phyloP scores from a whole-genome alignment of 805 yeast genomes.

The Schizosaccharomyces lindneri region DNA sequence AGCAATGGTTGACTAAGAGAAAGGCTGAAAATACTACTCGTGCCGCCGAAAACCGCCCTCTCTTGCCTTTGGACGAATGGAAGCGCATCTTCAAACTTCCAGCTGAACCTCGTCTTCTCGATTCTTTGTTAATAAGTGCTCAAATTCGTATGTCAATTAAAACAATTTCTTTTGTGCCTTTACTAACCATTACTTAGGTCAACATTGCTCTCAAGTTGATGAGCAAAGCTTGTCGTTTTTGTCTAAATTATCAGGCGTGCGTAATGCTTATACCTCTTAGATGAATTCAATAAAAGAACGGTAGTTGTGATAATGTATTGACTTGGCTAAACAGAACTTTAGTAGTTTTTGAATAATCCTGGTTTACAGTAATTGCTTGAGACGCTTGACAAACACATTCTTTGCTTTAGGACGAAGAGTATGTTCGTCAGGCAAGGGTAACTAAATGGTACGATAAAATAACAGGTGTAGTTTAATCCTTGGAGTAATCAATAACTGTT shows the following conservation, averaged over 20 bases:
- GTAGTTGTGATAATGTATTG: background rate
- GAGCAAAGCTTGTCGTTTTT: constrained; percentile 42
- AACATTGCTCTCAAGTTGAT: constrained; percentile 46
- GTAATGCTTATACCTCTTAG: background rate
- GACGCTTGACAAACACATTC: too few relatives aligned
- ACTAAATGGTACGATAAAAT: too few relatives aligned
- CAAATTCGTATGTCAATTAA: constrained; percentile 19
- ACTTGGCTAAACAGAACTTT: background rate
- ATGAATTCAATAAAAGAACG: background rate
- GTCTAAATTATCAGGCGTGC: constrained; percentile 34
- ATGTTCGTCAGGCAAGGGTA: too few relatives aligned
- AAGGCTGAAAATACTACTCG: constrained; percentile 39
- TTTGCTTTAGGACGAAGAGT: too few relatives aligned
- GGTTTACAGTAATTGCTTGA: too few relatives aligned
- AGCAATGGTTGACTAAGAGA: constrained; percentile 35
- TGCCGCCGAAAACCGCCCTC: constrained; percentile 29
- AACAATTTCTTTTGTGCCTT: background rate
- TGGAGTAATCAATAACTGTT: too few relatives aligned
- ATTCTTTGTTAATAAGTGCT: constrained; percentile 41
- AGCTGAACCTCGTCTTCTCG: constrained; percentile 49
- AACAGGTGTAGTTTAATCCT: too few relatives aligned
- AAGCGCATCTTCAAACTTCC: constrained; percentile 36
- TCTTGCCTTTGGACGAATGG: constrained; percentile 34
- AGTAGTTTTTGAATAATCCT: too few relatives aligned
- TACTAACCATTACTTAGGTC: constrained; percentile 15